Evolutionary conservation across 2,329 filamentous ascomycete species (phyloP).

Genomic region (Bretziella fagacearum): DNA sequence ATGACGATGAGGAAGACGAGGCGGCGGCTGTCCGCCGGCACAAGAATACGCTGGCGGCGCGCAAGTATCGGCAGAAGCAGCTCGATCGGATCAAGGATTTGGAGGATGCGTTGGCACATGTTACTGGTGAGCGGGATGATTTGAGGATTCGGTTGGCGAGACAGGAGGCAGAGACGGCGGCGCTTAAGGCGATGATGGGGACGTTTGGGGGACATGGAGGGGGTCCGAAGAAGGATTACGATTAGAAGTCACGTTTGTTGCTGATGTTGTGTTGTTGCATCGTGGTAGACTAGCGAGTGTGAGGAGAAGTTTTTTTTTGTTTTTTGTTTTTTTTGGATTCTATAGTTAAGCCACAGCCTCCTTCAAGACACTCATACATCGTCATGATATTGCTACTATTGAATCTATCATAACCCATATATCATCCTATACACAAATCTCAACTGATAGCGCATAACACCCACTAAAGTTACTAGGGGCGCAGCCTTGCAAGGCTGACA

Average conservation of each 20-base stretch:
- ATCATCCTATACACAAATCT: too few species aligned
- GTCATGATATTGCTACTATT: too few species aligned
- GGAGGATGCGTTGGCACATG: conserved; percentile 39
- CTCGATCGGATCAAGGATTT: conserved; percentile 48
- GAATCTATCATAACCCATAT: too few species aligned
- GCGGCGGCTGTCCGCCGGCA: conserved; percentile 26
- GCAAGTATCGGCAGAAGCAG: conserved; percentile 54
- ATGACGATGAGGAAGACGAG: conserved; percentile 11
- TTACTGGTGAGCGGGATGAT: conserved; percentile 45
- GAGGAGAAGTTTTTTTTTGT: neutral
- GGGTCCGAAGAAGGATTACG: neutral
- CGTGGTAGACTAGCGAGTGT: neutral
- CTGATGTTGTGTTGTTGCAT: neutral
- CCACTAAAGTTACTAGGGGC: too few species aligned
- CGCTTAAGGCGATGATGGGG: conserved; percentile 35
- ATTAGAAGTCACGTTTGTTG: neutral
- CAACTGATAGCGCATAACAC: too few species aligned
- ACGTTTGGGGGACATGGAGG: conserved; percentile 7
- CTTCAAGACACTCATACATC: too few species aligned
- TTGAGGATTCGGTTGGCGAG: conserved; percentile 44
- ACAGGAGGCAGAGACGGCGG: conserved; percentile 47
- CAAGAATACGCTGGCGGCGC: conserved; percentile 53
- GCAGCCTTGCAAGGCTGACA: neutral
- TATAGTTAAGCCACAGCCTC: too few species aligned
- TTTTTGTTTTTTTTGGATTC: neutral